Conservation (phyloP, 2,329 filamentous ascomycete genomes). For the Ceratocystis variospora region DNA sequence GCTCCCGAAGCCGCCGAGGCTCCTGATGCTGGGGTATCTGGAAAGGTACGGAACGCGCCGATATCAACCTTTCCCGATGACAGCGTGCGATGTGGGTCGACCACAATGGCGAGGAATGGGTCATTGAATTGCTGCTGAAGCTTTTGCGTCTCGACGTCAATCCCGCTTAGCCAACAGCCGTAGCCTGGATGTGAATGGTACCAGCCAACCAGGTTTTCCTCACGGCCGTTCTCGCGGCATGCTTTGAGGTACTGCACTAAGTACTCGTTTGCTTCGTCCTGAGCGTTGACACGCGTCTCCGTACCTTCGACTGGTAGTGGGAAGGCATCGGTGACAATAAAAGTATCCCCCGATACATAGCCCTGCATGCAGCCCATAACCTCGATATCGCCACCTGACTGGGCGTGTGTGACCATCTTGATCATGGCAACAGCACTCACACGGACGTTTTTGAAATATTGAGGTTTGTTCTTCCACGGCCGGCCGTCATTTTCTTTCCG, state of each 20-base stretch:
- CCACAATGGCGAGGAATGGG: conserved; percentile 88
- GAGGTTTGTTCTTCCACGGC: conserved; percentile 65
- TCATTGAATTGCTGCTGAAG: conserved; percentile 77
- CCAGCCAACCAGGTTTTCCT: conserved; percentile 94
- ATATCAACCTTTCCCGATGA: conserved; percentile 94
- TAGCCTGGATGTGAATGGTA: conserved; percentile 97
- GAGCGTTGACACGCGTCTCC: conserved; percentile 95
- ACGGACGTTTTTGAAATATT: conserved; percentile 86
- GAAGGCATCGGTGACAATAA: conserved; percentile 90
- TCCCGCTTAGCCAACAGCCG: conserved; percentile 93
- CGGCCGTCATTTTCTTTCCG: conserved; percentile 49
- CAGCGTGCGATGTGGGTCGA: conserved; percentile 91
- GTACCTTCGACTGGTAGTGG: conserved; percentile 91
- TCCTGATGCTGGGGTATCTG: conserved; percentile 32
- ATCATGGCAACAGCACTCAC: conserved; percentile 87
- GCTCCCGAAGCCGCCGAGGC: conserved; percentile 2
- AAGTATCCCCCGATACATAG: conserved; percentile 69
- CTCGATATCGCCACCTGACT: conserved; percentile 83
- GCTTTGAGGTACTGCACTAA: conserved; percentile 73
- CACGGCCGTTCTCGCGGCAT: conserved; percentile 59
- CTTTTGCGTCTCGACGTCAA: conserved; percentile 80
- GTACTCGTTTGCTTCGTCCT: conserved; percentile 93
- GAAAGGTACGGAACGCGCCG: conserved; percentile 86
- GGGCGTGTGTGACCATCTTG: conserved; percentile 99
- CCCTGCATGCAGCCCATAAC: conserved; percentile 98